Conservation (phyloP, 768 basidiomycete genomes). For the Leccinellum rugosiceps region DNA sequence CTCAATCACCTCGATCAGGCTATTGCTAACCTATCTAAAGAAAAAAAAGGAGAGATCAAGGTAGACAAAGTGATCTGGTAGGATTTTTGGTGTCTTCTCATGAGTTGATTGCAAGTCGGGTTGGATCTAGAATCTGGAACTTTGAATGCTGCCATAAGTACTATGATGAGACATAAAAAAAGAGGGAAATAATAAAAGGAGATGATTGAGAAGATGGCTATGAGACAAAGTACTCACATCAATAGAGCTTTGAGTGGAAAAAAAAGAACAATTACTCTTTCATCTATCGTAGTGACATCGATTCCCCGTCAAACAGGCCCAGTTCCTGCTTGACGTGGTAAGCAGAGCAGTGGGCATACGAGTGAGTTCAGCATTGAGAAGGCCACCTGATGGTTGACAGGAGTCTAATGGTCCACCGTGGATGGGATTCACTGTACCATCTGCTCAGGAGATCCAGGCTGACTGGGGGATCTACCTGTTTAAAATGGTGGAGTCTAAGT, state of each 20-base stretch:
- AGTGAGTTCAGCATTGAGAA: constrained; percentile 41
- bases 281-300: constrained; percentile 37
- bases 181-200: no score
- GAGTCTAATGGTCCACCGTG: constrained; percentile 45
- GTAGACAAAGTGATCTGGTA: no score
- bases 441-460: constrained; percentile 51
- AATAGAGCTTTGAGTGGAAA: background rate
- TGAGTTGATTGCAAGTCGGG: no score
- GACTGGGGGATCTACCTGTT: constrained; percentile 55
- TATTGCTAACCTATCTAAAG: no score
- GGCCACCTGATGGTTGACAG: constrained; percentile 25
- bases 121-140: no score
- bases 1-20: no score
- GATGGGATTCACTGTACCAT: constrained; percentile 59
- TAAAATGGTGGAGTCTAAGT: constrained; percentile 43
- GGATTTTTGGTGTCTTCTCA: no score
- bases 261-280: constrained; percentile 50
- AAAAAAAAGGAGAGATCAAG: no score
- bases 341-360: constrained; percentile 37
- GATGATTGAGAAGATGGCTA: constrained; percentile 37
- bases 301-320: constrained; percentile 46
- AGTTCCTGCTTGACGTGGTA: constrained; percentile 39
- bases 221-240: constrained; percentile 19
- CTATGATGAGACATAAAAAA: no score
- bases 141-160: no score